phyloP scores from a whole-genome alignment of 1,139 yeast genomes.

The Candida sanyaensis region DNA sequence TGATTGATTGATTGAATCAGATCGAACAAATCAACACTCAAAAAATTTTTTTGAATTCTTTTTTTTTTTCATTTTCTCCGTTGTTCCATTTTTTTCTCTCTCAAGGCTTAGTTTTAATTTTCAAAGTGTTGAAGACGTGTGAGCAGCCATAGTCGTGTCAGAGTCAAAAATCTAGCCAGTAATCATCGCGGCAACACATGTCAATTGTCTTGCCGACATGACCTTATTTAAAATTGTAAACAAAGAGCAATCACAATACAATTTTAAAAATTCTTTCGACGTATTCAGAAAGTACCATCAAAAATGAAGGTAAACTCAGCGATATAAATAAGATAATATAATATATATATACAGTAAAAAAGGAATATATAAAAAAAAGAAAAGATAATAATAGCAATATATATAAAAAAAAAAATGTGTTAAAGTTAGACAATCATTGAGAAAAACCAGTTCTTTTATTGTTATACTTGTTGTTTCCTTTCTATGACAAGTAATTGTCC shows the following conservation, averaged over 20 bases:
- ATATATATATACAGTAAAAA: conserved; percentile 1
- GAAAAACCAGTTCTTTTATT: not conserved
- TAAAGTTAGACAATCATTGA: conserved; percentile 1
- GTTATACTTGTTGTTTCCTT: not conserved
- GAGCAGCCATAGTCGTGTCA: not conserved
- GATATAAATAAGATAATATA: not conserved
- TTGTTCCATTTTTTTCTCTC: not conserved
- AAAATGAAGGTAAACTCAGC: not conserved
- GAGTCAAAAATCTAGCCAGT: conserved; percentile 1
- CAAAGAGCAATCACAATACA: not conserved
- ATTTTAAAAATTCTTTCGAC: too few species aligned
- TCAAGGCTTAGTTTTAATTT: too few species aligned
- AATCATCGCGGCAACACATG: not conserved
- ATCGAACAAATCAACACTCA: not conserved
- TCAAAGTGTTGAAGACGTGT: not conserved
- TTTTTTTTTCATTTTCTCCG: not conserved
- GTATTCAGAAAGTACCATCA: not conserved
- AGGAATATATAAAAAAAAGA: conserved; percentile 1
- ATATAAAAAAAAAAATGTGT: not conserved
- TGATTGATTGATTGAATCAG: not conserved
- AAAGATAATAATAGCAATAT: not conserved
- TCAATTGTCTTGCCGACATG: not conserved
- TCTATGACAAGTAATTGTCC: not conserved
- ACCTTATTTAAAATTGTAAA: not conserved
- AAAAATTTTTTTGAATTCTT: not conserved